phyloP scores from a whole-genome alignment of 2,329 filamentous ascomycete species.

The Trichoderma simmonsii region DNA sequence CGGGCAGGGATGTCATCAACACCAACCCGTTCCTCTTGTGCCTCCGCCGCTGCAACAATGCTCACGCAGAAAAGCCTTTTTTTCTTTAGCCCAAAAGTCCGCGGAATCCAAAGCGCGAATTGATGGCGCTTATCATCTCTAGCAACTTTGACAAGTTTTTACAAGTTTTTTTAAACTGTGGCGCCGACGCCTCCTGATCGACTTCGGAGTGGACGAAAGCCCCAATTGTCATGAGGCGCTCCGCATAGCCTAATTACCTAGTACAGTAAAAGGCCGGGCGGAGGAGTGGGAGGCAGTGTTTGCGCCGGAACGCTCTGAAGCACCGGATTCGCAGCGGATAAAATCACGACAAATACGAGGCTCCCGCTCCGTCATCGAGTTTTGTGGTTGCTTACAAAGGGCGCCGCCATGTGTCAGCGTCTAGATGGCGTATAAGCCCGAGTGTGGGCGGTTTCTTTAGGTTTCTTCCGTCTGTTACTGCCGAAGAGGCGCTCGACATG shows the following conservation, averaged over 20 bases:
- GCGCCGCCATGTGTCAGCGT: conserved; percentile 6
- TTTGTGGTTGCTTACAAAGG: conserved; percentile 11
- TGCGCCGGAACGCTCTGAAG: background rate
- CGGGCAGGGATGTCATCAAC: conserved; percentile 9
- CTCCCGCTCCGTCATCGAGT: conserved; percentile 3
- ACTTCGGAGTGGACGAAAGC: conserved; percentile 4
- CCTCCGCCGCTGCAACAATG: background rate
- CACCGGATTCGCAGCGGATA: conserved; percentile 9
- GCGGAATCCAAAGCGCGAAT: background rate
- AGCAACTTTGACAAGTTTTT: background rate
- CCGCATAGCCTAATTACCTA: conserved; percentile 13
- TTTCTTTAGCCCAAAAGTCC: background rate
- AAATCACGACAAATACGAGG: conserved; percentile 8
- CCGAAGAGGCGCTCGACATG: background rate
- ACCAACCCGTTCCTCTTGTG: background rate
- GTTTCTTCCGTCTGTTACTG: background rate
- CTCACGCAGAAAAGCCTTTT: background rate
- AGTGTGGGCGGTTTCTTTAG: background rate
- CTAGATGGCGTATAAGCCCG: background rate
- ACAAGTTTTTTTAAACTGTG: conserved; percentile 1
- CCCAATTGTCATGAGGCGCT: conserved; percentile 3
- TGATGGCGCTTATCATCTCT: background rate
- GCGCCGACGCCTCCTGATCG: conserved; percentile 9
- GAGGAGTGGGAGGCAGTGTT: conserved; percentile 1
- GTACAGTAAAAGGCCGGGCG: background rate